Base-by-base conservation (phyloP, 805 yeast genomes). In the Pichia cephalocereana region DNA sequence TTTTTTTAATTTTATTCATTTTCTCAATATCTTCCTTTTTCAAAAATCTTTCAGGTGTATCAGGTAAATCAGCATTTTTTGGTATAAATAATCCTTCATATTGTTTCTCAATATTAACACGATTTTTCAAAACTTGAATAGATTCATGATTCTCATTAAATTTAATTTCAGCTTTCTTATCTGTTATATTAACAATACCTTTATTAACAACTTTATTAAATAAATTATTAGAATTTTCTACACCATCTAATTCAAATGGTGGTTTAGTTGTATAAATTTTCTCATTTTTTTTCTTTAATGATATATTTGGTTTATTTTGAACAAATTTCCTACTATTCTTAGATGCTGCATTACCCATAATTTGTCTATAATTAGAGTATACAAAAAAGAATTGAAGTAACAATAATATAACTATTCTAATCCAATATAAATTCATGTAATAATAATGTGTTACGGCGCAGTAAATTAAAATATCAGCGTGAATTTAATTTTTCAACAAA, bases 341-440 rank as follows among this genome's bases (percentile, higher is more conserved):
- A 1, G 65, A 60, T 6, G 58, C 48, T 6, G 57, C 44, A 31
- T 52, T 57, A 9, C 64, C 65, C 65, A 61, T 61, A 5, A 2
- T 27, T 18, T 4, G n/a, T n/a, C n/a, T n/a, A n/a, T n/a, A n/a
- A n/a, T n/a, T n/a, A n/a, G n/a, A n/a, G n/a, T n/a, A n/a, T n/a
- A n/a, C n/a, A n/a, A n/a, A n/a, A n/a, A n/a, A n/a, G n/a, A n/a
- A n/a, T n/a, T n/a, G n/a, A n/a, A n/a, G n/a, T n/a, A n/a, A n/a
- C n/a, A n/a, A n/a, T n/a, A n/a, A n/a, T n/a, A n/a, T n/a, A n/a
- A n/a, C n/a, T n/a, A n/a, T n/a, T n/a, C n/a, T n/a, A n/a, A n/a
- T n/a, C n/a, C n/a, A n/a, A n/a, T n/a, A n/a, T n/a, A n/a, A n/a
- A n/a, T n/a, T n/a, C n/a, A n/a, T n/a, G n/a, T n/a, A n/a, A n/a